Evolutionary conservation across 2,329 filamentous ascomycete genomes (phyloP), one percentile per base, ranked within the genome.

Genomic region (Lasiodiplodia theobromae): DNA sequence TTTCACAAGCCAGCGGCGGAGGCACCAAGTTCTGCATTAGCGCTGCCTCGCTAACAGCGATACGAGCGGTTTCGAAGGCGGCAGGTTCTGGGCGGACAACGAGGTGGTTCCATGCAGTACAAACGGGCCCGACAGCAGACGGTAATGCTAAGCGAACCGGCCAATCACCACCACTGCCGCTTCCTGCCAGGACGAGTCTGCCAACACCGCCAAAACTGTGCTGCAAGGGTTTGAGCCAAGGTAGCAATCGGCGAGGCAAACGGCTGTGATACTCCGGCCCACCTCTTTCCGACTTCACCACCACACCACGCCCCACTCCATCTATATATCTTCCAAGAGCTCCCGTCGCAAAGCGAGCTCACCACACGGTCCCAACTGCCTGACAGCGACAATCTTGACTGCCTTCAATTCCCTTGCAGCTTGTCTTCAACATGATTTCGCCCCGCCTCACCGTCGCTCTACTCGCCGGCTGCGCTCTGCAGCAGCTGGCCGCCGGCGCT

Each of bases 101-200:
- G 38, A 40, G 25, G 28, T 38, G 44, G 60, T 52, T 38, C 44
- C 44, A 47, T 49, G 40, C 38, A 34, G 8, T 25, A 7, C 2
- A 11, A 23, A 38, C 60, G 14, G 28, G 44, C 40, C 44, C 58
- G 44, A 51, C 16, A 51, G 16, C 16, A 51, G 40, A 37, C 38
- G 60, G 60, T 18, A 64, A 47, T 23, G 28, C n/a, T 52, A 64
- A 64, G 60, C 60, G 60, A 64, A 12, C 31, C 11, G 14, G 44
- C 60, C 60, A 64, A 64, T 64, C 60, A 52, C n/a, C n/a, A 14
- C 40, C 57, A 14, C 38, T 28, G 18, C 5, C 34, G 54, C 18
- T 40, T 18, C 54, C 31, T 40, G 18, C 37, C 57, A n/a, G 56
- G 31, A 12, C 28, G 37, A 58, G 23, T 25, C 12, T 23, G 57